Evolutionary conservation across 768 basidiomycete genomes (phyloP).

Genomic region (Polyporus arcularius): DNA sequence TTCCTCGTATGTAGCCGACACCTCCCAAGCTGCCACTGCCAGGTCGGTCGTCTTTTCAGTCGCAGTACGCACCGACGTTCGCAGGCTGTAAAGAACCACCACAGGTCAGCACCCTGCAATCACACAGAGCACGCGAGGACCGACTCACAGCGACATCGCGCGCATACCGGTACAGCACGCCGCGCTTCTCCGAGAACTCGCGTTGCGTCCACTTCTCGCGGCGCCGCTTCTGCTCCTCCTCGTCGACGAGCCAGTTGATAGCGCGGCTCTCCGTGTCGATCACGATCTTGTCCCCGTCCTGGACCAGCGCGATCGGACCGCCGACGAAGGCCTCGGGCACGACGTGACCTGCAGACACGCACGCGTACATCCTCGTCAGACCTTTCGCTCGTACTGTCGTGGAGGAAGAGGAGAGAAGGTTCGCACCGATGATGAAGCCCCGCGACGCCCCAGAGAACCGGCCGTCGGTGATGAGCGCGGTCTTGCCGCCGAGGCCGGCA

Average conservation of each 20-base stretch:
- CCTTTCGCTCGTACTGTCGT: neutral
- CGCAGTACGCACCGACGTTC: slow-evolving; percentile 79
- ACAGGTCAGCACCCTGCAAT: neutral
- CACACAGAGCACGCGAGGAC: slow-evolving; percentile 14
- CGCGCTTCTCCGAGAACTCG: slow-evolving; percentile 68
- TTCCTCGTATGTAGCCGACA: too few relatives aligned
- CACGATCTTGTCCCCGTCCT: slow-evolving; percentile 78
- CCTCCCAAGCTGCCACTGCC: too few relatives aligned
- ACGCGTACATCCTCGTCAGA: neutral
- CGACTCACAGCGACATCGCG: slow-evolving; percentile 78
- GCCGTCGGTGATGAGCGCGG: slow-evolving; percentile 86
- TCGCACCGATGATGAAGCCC: slow-evolving; percentile 59
- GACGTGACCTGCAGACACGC: slow-evolving; percentile 48
- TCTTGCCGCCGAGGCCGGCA: slow-evolving; percentile 75
- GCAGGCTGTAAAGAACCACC: slow-evolving; percentile 56
- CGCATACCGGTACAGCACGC: slow-evolving; percentile 78
- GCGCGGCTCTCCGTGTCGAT: slow-evolving; percentile 67
- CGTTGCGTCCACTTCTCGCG: slow-evolving; percentile 66
- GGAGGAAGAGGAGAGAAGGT: neutral
- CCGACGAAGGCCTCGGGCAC: slow-evolving; percentile 72
- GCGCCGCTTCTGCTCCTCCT: slow-evolving; percentile 63
- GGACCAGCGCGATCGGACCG: slow-evolving; percentile 85
- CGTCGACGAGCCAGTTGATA: slow-evolving; percentile 74
- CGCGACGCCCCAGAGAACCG: slow-evolving; percentile 84
- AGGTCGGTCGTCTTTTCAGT: slow-evolving; percentile 44